Conservation (phyloP, 2,329 filamentous ascomycete genomes). For the Ambrosiella cleistominuta region DNA sequence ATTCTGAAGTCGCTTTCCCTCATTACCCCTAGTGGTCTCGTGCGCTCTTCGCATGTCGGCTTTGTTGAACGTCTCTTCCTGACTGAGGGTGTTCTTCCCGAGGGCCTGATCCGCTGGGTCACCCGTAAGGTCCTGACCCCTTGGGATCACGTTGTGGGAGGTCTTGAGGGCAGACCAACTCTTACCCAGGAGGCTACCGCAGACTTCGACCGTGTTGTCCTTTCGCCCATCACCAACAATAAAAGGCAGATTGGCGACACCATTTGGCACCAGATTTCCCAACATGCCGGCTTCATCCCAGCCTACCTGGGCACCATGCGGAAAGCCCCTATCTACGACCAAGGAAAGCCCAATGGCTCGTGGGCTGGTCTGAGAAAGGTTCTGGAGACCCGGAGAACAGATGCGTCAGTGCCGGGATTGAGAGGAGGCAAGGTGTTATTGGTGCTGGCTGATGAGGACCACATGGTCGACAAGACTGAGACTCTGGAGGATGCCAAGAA, state of each 20-base stretch:
- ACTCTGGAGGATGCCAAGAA: constrained; percentile 40
- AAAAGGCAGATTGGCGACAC: constrained; percentile 40
- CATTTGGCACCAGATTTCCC: constrained; percentile 50
- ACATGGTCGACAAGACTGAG: constrained; percentile 49
- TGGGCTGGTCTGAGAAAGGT: constrained; percentile 41
- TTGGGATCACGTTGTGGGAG: constrained; percentile 20
- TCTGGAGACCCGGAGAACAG: constrained; percentile 25
- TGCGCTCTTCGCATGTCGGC: constrained; percentile 44
- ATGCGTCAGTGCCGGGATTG: constrained; percentile 19
- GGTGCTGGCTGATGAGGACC: constrained; percentile 47
- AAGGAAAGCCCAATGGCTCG: constrained; percentile 31
- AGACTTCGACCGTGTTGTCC: constrained; percentile 27
- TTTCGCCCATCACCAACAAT: constrained; percentile 33
- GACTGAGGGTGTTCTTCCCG: constrained; percentile 39
- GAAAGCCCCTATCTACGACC: constrained; percentile 49
- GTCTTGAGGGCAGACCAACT: constrained; percentile 20
- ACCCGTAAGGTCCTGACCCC: constrained; percentile 33
- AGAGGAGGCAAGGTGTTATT: constrained; percentile 38
- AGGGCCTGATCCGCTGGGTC: constrained; percentile 35
- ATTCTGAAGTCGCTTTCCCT: constrained; percentile 46
- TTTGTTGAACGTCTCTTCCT: constrained; percentile 47
- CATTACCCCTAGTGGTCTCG: constrained; percentile 50
- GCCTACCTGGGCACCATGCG: constrained; percentile 57
- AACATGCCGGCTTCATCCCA: constrained; percentile 49
- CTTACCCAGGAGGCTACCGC: constrained; percentile 20